A percentile compares a stretch with the other conserved stretches of the same genome.
Conservation (phyloP, 768 basidiomycete genomes). For the Boletales sp. region DNA sequence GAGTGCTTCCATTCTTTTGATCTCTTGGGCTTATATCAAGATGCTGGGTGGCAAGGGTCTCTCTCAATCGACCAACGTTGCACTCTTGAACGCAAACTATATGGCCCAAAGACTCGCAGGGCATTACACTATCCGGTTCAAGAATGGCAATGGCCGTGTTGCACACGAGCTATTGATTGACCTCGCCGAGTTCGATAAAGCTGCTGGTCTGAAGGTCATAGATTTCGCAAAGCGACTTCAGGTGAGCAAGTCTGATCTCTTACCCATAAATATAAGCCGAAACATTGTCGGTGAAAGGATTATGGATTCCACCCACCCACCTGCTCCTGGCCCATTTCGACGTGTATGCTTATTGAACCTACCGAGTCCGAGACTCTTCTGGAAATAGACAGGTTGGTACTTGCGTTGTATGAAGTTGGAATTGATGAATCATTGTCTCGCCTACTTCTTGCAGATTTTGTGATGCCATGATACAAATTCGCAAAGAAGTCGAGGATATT, state of each 20-base stretch:
- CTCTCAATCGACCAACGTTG: constrained; percentile 77
- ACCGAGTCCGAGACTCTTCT: constrained; percentile 94
- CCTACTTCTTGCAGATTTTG: constrained; percentile 63
- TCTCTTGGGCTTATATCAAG: constrained; percentile 99
- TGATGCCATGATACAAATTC: constrained; percentile 97
- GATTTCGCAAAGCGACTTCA: constrained; percentile 97
- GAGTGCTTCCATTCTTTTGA: constrained; percentile 90
- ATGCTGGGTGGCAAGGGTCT: constrained; percentile 98
- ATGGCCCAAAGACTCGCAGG: constrained; percentile 85
- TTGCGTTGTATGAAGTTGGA: neutral
- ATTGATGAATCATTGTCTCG: neutral
- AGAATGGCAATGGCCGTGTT: constrained; percentile 86
- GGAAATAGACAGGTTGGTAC: constrained; percentile 76
- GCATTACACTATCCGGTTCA: constrained; percentile 85
- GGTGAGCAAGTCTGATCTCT: constrained; percentile 36
- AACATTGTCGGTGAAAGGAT: constrained; percentile 44
- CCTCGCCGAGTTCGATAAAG: constrained; percentile 90
- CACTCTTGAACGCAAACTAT: constrained; percentile 95
- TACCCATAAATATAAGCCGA: neutral
- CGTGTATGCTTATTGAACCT: constrained; percentile 97
- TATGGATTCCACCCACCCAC: constrained; percentile 97
- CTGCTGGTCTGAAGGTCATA: constrained; percentile 84
- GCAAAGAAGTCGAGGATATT: constrained; percentile 86
- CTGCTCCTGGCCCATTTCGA: constrained; percentile 96
- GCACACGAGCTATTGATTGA: constrained; percentile 97